Base-by-base conservation (phyloP, 1,139 yeast genomes). In the Kodamaea suecica region DNA sequence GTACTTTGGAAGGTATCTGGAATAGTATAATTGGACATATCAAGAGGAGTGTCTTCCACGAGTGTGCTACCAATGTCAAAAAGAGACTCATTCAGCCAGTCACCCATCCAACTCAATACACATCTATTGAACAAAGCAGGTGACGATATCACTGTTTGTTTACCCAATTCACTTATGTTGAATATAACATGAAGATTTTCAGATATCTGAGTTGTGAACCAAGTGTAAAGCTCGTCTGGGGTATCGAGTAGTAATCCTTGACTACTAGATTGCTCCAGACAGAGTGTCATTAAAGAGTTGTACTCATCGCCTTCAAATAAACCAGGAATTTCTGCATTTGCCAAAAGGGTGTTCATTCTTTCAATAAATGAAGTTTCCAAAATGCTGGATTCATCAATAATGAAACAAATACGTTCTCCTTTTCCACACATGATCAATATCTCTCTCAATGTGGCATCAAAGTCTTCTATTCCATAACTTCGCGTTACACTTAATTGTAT, bases 61-160 rank as follows among this genome's bases (percentile, higher is more conserved):
- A 67, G 47, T 4, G 70, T 61, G 0, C 50, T 37, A 0, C 78
- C 78, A 27, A 87, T 76, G 35, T 76, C 77, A 12, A 47, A 47
- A 35, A 82, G 56, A 0, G 88, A 63, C 0, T 48, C 43, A 6
- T 52, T 47, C 0, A 81, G 67, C 97, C 97, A 90, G 38, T 79
- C 78, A 3, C 95, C 95, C 82, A 87, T 80, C 90, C 95, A 87
- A 51, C 82, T 79, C 27, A 90, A 60, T 3, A 87, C 95, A 63
- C 97, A 92, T 50, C 98, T 69, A 52, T 92, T 92, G 59, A 87
- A 83, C 26, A 92, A 62, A 0, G 98, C 97, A 0, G 97, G 95
- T 0, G 97, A 90, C 0, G 90, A 70, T 4, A 83, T 70, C 3
- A 80, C 71, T 12, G 61, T 58, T 2, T 63, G 54, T 21, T 47